Evolutionary conservation across 441 rosid species (phyloP).

Genomic region (Flueggea neowawraea): DNA sequence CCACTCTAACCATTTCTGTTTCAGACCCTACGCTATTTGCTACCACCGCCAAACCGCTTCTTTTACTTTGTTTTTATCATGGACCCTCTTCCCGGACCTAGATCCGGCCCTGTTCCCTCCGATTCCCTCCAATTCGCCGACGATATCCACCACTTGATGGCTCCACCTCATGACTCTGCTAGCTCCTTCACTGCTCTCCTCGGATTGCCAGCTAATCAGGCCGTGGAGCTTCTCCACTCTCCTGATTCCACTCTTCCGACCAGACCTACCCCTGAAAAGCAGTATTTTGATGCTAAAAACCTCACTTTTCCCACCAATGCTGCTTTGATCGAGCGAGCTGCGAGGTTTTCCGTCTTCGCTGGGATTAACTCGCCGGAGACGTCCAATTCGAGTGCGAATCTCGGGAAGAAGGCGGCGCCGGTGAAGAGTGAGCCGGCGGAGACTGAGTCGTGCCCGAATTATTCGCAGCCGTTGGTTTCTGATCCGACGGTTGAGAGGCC

Average conservation of each 20-base stretch:
- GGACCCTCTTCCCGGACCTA: conserved; percentile 39
- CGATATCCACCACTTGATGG: conserved; percentile 52
- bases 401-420: conserved; percentile 31
- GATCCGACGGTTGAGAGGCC: conserved; percentile 39
- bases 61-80: too few species aligned
- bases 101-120: too few species aligned
- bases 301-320: conserved; percentile 44
- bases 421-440: conserved; percentile 71
- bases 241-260: too few species aligned
- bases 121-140: too few species aligned
- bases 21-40: too few species aligned
- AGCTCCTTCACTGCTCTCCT: conserved; percentile 91
- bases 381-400: too few species aligned
- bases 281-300: conserved; percentile 18
- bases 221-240: conserved; percentile 78
- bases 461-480: too few species aligned
- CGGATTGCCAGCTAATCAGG: conserved; percentile 74
- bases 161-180: conserved; percentile 45
- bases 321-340: conserved; percentile 48
- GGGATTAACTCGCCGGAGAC: conserved; percentile 24
- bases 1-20: background rate
- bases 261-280: conserved; percentile 39
- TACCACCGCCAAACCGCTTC: too few species aligned
- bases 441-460: conserved; percentile 47
- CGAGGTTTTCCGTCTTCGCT: conserved; percentile 53